Percentiles rank a stretch among this genome's conserved stretches.
Evolutionary conservation across 169 alveolate genomes (phyloP).

Genomic region (Miamiensis avidus): DNA sequence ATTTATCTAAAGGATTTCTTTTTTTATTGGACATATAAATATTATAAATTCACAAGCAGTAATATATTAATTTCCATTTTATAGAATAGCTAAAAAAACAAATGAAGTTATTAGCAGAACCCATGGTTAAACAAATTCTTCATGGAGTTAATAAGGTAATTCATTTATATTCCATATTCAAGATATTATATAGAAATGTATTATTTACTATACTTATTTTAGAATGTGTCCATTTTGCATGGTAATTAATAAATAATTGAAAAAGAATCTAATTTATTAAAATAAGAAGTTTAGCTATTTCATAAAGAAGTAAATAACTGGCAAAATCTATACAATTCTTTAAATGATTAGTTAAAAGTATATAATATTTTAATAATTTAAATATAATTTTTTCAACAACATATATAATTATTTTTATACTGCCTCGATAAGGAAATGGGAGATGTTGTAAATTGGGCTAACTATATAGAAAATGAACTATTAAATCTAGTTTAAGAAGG

Average conservation of each 20-base stretch:
- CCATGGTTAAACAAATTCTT: background rate
- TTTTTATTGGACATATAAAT: too few relatives aligned
- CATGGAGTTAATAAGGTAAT: background rate
- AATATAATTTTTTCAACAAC: too few relatives aligned
- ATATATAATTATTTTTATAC: too few relatives aligned
- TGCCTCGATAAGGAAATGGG: background rate
- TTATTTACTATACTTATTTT: too few relatives aligned
- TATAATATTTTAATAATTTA: too few relatives aligned
- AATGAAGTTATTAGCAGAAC: background rate
- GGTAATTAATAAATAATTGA: background rate
- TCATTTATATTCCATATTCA: too few relatives aligned
- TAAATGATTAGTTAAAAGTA: background rate
- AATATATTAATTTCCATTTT: too few relatives aligned
- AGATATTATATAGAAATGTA: too few relatives aligned
- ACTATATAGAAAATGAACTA: background rate
- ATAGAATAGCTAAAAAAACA: background rate
- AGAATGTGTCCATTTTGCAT: background rate
- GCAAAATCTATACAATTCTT: background rate
- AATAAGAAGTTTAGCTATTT: background rate
- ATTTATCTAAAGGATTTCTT: background rate
- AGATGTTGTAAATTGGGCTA: background rate
- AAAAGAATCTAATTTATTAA: background rate
- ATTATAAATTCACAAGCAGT: too few relatives aligned
- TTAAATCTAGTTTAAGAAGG: too few relatives aligned
- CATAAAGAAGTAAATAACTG: background rate